Base-by-base conservation (phyloP, 352 stramenopile genomes). In the Phytopythium helicoides region DNA sequence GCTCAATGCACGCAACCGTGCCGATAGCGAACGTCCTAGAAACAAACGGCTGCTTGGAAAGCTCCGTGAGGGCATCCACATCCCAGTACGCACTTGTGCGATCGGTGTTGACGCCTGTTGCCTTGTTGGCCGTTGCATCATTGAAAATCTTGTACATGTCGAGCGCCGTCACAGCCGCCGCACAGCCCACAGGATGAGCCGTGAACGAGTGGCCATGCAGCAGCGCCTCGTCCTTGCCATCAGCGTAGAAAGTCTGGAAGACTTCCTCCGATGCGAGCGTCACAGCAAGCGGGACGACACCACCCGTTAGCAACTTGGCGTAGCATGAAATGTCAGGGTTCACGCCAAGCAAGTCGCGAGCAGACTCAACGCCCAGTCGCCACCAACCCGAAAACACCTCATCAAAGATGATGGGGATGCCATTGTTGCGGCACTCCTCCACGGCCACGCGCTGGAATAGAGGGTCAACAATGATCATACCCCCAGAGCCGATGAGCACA, bases 181-280 rank as follows among this genome's bases (percentile, higher is more conserved):
- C 89, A 52, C 89, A 97, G 23, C 87, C 91, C 39, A 96, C 77
- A 5, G 91, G 88, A 53, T 97, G 88, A 0, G 89, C 91, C 23
- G 89, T 96, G 72, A 97, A 97, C n/a, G 88, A 97, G 66, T 97
- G 89, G 11, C 84, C 91, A 55, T 97, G 90, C 0, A 97, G 71
- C 37, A 97, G 58, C 6, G 87, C 88, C 16, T 96, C 82, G 31
- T 76, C 79, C 71, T 96, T 95, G 39, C 55, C 76, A 31, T 95
- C 86, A 0, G 81, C 79, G 60, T 93, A 93, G 68, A 97, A 97
- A 18, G 87, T 93, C 41, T 79, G 58, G 56, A 97, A 97, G 16
- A 97, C 73, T 19, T 94, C 76, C 51, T 97, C 86, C 9, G 76
- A 89, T 3, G 91, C 75, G 18, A 97, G 71, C 44, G 92, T 97